Conservation (phyloP, 2,329 filamentous ascomycete species). For the Graphilbum ipis-grandicollis region DNA sequence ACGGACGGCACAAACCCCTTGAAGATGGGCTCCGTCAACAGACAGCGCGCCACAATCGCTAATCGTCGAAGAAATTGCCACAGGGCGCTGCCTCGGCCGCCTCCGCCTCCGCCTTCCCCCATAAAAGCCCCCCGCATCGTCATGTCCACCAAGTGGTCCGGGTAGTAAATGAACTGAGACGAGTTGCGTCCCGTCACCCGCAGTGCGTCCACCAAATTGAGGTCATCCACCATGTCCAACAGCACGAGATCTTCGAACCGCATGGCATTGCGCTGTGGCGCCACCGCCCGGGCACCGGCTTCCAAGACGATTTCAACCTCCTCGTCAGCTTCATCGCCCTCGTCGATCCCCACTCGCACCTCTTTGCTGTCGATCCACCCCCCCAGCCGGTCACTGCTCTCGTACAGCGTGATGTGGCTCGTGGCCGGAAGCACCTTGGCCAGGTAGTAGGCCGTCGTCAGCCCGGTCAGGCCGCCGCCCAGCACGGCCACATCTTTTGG, state of each 20-base stretch:
- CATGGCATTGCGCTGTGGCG: conserved; percentile 25
- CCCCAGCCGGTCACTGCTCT: conserved; percentile 50
- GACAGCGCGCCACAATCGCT: conserved; percentile 8
- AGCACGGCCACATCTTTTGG: conserved; percentile 42
- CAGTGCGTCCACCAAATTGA: conserved; percentile 25
- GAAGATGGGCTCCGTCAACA: conserved; percentile 39
- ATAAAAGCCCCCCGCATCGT: background rate
- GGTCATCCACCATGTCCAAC: conserved; percentile 43
- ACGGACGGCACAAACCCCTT: conserved; percentile 15
- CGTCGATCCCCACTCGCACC: conserved; percentile 31
- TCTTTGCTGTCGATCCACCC: conserved; percentile 63
- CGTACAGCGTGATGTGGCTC: conserved; percentile 65
- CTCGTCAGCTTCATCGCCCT: too few species aligned
- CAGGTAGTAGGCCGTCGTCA: conserved; percentile 64
- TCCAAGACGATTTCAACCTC: conserved; percentile 48
- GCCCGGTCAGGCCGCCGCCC: conserved; percentile 69
- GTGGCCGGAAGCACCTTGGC: conserved; percentile 45
- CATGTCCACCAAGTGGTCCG: conserved; percentile 56
- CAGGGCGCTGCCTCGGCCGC: background rate
- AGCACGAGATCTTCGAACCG: conserved; percentile 47
- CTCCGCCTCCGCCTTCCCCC: background rate
- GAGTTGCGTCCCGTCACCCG: conserved; percentile 28
- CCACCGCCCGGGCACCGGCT: conserved; percentile 63
- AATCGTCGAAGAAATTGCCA: background rate
- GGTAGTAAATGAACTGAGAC: conserved; percentile 72